A percentile compares a stretch with the other conserved stretches of the same genome.
Evolutionary conservation across 208 protist species (phyloP).

Genomic region (Crithidia mellificae): DNA sequence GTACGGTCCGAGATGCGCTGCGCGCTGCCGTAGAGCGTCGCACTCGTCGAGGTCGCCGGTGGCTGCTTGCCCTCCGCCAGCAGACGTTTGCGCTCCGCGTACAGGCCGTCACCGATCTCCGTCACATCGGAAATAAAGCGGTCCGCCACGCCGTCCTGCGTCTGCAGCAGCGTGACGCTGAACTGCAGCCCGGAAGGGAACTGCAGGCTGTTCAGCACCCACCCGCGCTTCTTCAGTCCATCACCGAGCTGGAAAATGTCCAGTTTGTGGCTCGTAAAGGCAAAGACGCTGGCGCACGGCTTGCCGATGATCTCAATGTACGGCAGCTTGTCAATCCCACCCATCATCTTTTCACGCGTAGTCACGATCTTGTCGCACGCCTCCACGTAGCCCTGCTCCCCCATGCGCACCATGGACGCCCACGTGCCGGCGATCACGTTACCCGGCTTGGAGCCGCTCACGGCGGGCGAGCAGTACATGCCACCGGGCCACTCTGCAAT

Average conservation of each 20-base stretch:
- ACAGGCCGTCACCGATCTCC: slow-evolving; percentile 49
- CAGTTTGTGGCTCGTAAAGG: slow-evolving; percentile 78
- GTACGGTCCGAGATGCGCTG: slow-evolving; percentile 89
- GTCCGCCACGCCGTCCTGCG: slow-evolving; percentile 62
- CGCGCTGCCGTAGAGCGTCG: slow-evolving; percentile 93
- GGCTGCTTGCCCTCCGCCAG: slow-evolving; percentile 43
- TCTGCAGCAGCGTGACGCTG: slow-evolving; percentile 90
- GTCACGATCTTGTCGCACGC: slow-evolving; percentile 80
- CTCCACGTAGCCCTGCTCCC: slow-evolving; percentile 86
- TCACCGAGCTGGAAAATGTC: slow-evolving; percentile 93
- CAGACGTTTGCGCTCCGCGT: slow-evolving; percentile 37
- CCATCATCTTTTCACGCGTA: slow-evolving; percentile 77
- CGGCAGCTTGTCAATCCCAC: slow-evolving; percentile 59
- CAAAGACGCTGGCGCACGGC: slow-evolving; percentile 84
- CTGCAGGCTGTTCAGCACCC: slow-evolving; percentile 95
- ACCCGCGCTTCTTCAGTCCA: slow-evolving; percentile 83
- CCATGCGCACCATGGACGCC: slow-evolving; percentile 95
- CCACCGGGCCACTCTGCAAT: slow-evolving; percentile 97
- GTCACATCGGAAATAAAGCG: slow-evolving; percentile 81
- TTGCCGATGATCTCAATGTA: slow-evolving; percentile 88
- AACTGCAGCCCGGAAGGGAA: slow-evolving; percentile 93
- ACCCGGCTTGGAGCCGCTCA: slow-evolving; percentile 95
- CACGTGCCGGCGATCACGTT: slow-evolving; percentile 96
- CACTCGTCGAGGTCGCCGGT: slow-evolving; percentile 39
- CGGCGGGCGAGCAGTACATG: slow-evolving; percentile 97